Conservation (phyloP, 2,329 filamentous ascomycete species). For the Clonostachys byssicola region DNA sequence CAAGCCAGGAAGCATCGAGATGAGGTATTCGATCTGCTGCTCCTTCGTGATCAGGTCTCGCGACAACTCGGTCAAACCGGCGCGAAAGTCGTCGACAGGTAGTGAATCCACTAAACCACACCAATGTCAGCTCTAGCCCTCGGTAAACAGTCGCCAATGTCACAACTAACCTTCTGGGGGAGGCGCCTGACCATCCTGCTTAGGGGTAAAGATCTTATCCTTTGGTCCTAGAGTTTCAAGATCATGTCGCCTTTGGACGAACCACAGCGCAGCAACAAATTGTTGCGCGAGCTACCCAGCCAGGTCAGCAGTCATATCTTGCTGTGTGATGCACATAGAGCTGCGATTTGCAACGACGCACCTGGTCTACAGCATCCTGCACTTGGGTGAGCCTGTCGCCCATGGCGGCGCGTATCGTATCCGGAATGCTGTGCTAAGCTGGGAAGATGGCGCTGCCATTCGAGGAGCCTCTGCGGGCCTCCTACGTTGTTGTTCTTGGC, state of each 20-base stretch:
- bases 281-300: conserved; percentile 57
- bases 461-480: too few relatives aligned
- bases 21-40: conserved; percentile 77
- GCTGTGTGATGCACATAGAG: neutral
- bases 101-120: conserved; percentile 53
- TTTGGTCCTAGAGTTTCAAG: conserved; percentile 53
- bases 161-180: conserved; percentile 39
- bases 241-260: conserved; percentile 65
- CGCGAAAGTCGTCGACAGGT: conserved; percentile 59
- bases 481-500: too few relatives aligned
- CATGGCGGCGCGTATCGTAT: conserved; percentile 35
- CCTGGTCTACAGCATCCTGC: conserved; percentile 81
- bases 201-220: conserved; percentile 44
- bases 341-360: conserved; percentile 23
- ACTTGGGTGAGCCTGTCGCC: conserved; percentile 76
- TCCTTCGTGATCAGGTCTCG: conserved; percentile 75
- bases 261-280: conserved; percentile 64
- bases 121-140: neutral
- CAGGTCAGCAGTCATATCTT: neutral
- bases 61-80: conserved; percentile 68
- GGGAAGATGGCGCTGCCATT: too few relatives aligned
- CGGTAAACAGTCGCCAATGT: neutral
- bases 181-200: conserved; percentile 37
- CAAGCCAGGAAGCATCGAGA: conserved; percentile 71
- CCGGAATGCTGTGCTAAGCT: too few relatives aligned